phyloP scores from a whole-genome alignment of 2,329 filamentous ascomycete species.

The Arachnomyces sp. region DNA sequence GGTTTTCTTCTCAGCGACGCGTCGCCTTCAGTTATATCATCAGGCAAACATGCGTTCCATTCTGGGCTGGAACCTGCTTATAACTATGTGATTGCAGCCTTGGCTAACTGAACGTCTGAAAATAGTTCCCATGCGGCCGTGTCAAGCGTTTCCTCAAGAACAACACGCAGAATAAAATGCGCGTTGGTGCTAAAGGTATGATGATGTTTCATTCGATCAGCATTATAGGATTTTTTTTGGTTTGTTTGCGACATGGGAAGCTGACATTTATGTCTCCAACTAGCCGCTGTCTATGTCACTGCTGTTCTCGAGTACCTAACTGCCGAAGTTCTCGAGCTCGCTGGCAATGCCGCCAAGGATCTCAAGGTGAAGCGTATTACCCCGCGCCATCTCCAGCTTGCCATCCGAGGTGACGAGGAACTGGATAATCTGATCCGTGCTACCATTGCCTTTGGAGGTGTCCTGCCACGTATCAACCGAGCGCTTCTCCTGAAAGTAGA shows the following conservation, averaged over 20 bases:
- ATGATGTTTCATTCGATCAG: background rate
- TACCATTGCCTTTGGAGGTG: constrained; percentile 97
- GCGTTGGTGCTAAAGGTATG: constrained; percentile 81
- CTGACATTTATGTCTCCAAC: constrained; percentile 5
- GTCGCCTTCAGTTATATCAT: background rate
- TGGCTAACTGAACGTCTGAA: constrained; percentile 23
- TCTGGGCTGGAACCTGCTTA: constrained; percentile 7
- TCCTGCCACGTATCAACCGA: constrained; percentile 97
- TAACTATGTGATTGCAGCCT: constrained; percentile 2
- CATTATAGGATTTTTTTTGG: background rate
- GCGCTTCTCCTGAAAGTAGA: constrained; percentile 92
- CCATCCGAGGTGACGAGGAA: constrained; percentile 97
- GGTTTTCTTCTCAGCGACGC: constrained; percentile 2
- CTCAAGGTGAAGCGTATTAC: constrained; percentile 99
- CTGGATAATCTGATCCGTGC: constrained; percentile 94
- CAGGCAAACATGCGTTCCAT: background rate
- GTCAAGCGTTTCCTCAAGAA: constrained; percentile 99
- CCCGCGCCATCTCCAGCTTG: constrained; percentile 91
- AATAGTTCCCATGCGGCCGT: constrained; percentile 95
- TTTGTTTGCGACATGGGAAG: constrained; percentile 9
- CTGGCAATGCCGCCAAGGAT: constrained; percentile 97
- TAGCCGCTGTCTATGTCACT: constrained; percentile 91
- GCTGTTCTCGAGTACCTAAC: constrained; percentile 97
- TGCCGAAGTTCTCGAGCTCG: constrained; percentile 93
- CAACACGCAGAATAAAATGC: constrained; percentile 99